Base-by-base conservation (phyloP, 495 filamentous ascomycete genomes). In the Haplographium delicatum region DNA sequence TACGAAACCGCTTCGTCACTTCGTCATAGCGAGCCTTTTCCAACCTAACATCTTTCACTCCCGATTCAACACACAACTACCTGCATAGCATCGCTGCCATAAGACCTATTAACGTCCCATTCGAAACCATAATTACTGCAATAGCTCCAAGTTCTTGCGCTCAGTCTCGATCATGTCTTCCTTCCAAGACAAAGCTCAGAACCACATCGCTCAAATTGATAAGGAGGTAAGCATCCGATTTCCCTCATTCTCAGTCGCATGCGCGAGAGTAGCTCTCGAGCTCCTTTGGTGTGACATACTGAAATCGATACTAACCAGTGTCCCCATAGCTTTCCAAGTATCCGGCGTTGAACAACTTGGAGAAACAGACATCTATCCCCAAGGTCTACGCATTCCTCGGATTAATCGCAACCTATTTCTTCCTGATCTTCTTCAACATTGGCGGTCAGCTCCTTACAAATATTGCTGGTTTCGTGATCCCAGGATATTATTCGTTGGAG, bases 391-490 rank as follows among this genome's bases (percentile, higher is more conserved):
- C 82, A 57, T 80, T 95, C 71, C 85, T 96, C 41, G 93, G 93
- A 57, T 68, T 96, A 25, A 78, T 68, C 40, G 84, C 82, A 41
- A 75, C 95, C 60, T 99, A 99, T 79, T 90, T 95, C 78, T 96
- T 96, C 80, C 80, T 99, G 15, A 87, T 97, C 71, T 85, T 97
- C 78, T 94, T 99, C 79, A 99, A 99, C 80, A 91, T 96, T 59
- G 93, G 89, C 53, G 91, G 93, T 62, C 88, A 93, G 68, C 86
- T 97, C 67, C 81, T 99, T 56, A 93, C 94, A 65, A 99, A 99
- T 73, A 73, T 94, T 55, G 94, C 94, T 45, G 93, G 93, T 45
- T 99, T 97, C 65, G 66, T 91, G 43, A 76, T 99, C 53, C 93
- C 93, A 40, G 91, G 84, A 50, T 99, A 99, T 76, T 99, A 96